Base-by-base conservation (phyloP, 352 stramenopile genomes). In the Pseudoperonospora humuli region DNA sequence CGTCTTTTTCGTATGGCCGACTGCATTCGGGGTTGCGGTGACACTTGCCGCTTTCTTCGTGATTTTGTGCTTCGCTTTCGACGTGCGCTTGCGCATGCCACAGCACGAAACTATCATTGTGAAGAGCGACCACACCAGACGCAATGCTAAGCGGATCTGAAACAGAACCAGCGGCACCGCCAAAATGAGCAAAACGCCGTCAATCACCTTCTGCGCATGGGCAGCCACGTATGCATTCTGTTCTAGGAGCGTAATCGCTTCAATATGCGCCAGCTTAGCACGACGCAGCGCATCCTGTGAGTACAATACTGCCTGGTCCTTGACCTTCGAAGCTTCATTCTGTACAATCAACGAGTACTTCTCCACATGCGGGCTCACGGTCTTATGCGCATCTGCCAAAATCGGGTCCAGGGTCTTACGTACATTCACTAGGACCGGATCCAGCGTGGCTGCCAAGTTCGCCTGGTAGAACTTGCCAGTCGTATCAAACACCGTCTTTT, bases 131-230 rank as follows among this genome's bases (percentile, higher is more conserved):
- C 70, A 85, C 13, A 55, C 45, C 3, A 83, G 27, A 25, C 64
- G 71, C 33, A 86, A 38, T 8, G 58, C 57, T 20, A 86, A 39
- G 23, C 73, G 70, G 24, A 81, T 49, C 36, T 67, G 45, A 25
- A 86, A 37, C 18, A 75, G 50, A 47, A 64, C 67, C 17, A 86
- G 39, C 31, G 77, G 75, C 2, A 73, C 44, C 0, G 64, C 51
- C 38, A 89, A 36, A 14, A 70, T 35, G 5, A 75, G 31, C 14
- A 89, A 55, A 39, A 73, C 60, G 5, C 61, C 57, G 32, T 89
- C 77, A 7, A 89, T 66, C 32, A 86, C 78, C 49, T 70, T 75
- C 48, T 83, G 75, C 11, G 77, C 75, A 57, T 86, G 61, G 13
- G 54, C 42, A 1, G 70, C 68, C 15, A 86, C 61, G 32, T 75